phyloP scores from a whole-genome alignment of 345 rosid genomes.

The Populus euphratica region DNA sequence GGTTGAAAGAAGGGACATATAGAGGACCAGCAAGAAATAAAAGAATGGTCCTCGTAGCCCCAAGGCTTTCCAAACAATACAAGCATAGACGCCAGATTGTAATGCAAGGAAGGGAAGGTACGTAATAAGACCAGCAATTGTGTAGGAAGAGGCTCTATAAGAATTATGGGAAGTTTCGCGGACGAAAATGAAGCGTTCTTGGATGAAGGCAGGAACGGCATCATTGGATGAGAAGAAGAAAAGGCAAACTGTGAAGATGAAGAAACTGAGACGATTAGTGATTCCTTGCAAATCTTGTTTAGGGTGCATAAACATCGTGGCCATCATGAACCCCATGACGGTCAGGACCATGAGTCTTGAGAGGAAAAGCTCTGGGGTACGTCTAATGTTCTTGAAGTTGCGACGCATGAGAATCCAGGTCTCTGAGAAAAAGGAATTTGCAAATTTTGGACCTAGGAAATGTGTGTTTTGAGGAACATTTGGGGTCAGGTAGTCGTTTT shows the following conservation, averaged over 20 bases:
- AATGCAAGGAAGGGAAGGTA: slow-evolving; percentile 58
- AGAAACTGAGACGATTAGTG: slow-evolving; percentile 55
- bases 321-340: slow-evolving; percentile 69
- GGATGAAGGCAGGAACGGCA: slow-evolving; percentile 67
- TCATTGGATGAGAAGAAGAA: slow-evolving; percentile 78
- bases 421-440: slow-evolving; percentile 50
- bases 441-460: slow-evolving; percentile 40
- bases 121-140: slow-evolving; percentile 54
- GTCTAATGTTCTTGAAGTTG: slow-evolving; percentile 56
- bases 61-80: slow-evolving; percentile 53
- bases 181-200: slow-evolving; percentile 59
- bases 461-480: background rate
- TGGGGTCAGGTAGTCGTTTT: slow-evolving; percentile 55
- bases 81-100: slow-evolving; percentile 52
- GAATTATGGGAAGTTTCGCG: slow-evolving; percentile 68
- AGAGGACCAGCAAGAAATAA: slow-evolving; percentile 56
- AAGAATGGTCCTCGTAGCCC: slow-evolving; percentile 44
- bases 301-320: slow-evolving; percentile 64
- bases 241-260: slow-evolving; percentile 60
- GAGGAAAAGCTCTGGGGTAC: slow-evolving; percentile 69
- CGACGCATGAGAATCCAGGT: slow-evolving; percentile 63
- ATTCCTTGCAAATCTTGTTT: slow-evolving; percentile 42
- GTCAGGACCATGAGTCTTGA: slow-evolving; percentile 62
- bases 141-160: slow-evolving; percentile 63
- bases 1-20: slow-evolving; percentile 56